phyloP scores from a whole-genome alignment of 495 filamentous ascomycete species.

The Polyplosphaeria fusca region DNA sequence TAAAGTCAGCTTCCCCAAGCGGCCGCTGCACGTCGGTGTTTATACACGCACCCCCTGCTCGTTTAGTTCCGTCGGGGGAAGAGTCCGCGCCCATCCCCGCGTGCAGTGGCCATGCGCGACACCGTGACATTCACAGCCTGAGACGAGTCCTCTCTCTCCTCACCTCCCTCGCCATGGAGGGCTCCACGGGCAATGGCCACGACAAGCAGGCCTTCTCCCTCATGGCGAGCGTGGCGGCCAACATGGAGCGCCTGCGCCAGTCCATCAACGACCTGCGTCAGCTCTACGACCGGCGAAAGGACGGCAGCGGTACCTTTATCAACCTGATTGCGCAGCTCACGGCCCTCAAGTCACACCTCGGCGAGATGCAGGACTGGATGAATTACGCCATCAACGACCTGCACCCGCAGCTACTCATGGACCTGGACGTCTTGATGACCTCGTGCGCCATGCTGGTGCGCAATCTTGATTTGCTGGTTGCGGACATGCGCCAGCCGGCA shows the following conservation, averaged over 20 bases:
- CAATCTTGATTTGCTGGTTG: conserved; percentile 13
- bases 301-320: conserved; percentile 26
- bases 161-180: neutral
- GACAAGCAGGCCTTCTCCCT: conserved; percentile 21
- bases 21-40: conserved; percentile 5
- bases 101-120: conserved; percentile 12
- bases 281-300: conserved; percentile 30
- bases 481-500: conserved; percentile 20
- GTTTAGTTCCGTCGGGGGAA: neutral
- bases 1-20: neutral
- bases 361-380: conserved; percentile 33
- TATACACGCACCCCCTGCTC: conserved; percentile 8
- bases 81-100: neutral
- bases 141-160: conserved; percentile 4
- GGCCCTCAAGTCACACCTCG: conserved; percentile 24
- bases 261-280: conserved; percentile 23
- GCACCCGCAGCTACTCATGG: conserved; percentile 27
- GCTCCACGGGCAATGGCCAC: conserved; percentile 14
- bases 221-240: conserved; percentile 6
- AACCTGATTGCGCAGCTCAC: conserved; percentile 31
- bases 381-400: conserved; percentile 23
- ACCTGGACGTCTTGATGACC: conserved; percentile 23
- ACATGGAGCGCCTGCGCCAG: conserved; percentile 26
- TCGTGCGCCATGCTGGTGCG: conserved; percentile 20
- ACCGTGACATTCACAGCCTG: neutral